Evolutionary conservation across 176 grass and related monocot species (phyloP).

Genomic region (Aegilops sharonensis): DNA sequence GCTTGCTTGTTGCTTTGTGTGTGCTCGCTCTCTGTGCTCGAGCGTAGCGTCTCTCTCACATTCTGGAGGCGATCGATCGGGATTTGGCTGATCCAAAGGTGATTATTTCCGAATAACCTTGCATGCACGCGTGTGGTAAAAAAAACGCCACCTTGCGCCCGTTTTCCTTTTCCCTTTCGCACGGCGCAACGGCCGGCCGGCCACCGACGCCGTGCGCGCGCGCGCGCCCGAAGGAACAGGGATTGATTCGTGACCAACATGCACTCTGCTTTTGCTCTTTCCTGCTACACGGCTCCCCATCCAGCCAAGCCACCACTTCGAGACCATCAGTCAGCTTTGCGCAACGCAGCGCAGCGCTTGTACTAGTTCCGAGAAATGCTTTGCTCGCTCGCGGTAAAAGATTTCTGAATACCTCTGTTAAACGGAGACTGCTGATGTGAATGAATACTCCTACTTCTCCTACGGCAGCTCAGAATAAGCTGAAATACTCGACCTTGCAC

Average conservation of each 20-base stretch:
- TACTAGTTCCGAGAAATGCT: neutral
- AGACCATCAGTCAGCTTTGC: neutral
- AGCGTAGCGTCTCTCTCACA: neutral
- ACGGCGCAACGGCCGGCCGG: constrained; percentile 7
- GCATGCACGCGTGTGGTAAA: constrained; percentile 39
- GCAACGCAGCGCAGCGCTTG: neutral
- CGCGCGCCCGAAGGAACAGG: too few relatives aligned
- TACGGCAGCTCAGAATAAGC: too few relatives aligned
- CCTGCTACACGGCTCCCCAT: neutral
- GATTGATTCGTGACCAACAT: neutral
- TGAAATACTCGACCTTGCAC: too few relatives aligned
- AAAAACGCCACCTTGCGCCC: constrained; percentile 31
- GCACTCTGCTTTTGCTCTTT: constrained; percentile 4
- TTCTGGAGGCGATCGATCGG: constrained; percentile 4
- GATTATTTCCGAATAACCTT: constrained; percentile 45
- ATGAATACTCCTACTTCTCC: too few relatives aligned
- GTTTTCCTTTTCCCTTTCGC: neutral
- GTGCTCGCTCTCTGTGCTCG: neutral
- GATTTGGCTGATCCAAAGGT: constrained; percentile 59
- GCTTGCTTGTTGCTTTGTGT: constrained; percentile 30
- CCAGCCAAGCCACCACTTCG: neutral
- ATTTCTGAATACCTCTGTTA: neutral
- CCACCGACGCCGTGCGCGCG: neutral
- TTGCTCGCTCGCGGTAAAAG: neutral
- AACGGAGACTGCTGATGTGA: neutral